Conservation (phyloP, 2,329 filamentous ascomycete genomes). For the Monascus ruber region DNA sequence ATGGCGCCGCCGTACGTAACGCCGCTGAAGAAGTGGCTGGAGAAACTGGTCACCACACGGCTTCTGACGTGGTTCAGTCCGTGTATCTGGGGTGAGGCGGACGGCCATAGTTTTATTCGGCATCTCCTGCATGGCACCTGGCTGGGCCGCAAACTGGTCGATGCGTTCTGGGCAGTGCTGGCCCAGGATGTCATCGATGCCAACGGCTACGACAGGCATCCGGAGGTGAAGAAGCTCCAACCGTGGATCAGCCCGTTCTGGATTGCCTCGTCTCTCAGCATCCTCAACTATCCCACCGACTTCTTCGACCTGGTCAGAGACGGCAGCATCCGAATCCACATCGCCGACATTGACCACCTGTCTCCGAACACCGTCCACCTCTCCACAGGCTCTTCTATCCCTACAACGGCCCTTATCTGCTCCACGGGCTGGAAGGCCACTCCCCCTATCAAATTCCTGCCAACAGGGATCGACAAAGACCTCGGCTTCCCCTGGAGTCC, state of each 20-base stretch:
- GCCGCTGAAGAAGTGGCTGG: slow-evolving; percentile 55
- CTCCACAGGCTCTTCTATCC: slow-evolving; percentile 32
- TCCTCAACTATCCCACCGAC: slow-evolving; percentile 49
- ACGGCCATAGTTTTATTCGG: slow-evolving; percentile 41
- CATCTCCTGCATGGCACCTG: slow-evolving; percentile 41
- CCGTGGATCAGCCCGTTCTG: slow-evolving; percentile 40
- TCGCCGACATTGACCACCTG: slow-evolving; percentile 44
- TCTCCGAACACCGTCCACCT: slow-evolving; percentile 37
- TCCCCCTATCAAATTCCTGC: slow-evolving; percentile 39
- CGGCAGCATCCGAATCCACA: slow-evolving; percentile 44
- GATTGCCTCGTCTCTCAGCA: slow-evolving; percentile 46
- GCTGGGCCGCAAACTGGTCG: slow-evolving; percentile 38
- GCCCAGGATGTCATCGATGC: slow-evolving; percentile 37
- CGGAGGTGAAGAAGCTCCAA: slow-evolving; percentile 35
- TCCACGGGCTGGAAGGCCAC: slow-evolving; percentile 47
- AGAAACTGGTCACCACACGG: slow-evolving; percentile 56
- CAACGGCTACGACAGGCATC: slow-evolving; percentile 36
- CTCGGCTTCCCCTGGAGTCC: slow-evolving; percentile 36
- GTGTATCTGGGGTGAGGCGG: slow-evolving; percentile 57
- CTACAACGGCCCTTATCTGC: slow-evolving; percentile 42
- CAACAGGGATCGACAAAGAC: slow-evolving; percentile 29
- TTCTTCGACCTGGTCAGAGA: slow-evolving; percentile 46
- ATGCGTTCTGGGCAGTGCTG: slow-evolving; percentile 44
- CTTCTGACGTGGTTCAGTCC: slow-evolving; percentile 64
- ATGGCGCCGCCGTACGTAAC: slow-evolving; percentile 45